Conservation (phyloP, 495 filamentous ascomycete genomes). For the Tirmania nivea region DNA sequence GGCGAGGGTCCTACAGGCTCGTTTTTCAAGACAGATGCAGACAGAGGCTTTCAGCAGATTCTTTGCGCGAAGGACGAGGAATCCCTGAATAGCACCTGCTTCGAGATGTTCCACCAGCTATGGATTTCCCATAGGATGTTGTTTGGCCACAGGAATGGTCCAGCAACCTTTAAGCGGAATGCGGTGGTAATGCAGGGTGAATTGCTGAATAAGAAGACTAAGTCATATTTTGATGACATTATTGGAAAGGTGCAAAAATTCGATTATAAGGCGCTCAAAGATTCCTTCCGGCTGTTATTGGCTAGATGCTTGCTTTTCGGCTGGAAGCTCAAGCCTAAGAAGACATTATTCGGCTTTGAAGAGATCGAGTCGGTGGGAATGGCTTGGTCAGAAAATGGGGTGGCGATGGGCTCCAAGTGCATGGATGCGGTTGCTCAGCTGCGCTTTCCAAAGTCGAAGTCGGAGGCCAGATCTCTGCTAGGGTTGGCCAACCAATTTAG, state of each 20-base stretch:
- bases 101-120: neutral
- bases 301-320: neutral
- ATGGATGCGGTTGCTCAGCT: neutral
- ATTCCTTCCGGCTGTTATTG: neutral
- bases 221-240: neutral
- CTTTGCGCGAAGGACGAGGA: neutral
- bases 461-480: neutral
- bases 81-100: neutral
- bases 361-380: neutral
- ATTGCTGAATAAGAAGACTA: neutral
- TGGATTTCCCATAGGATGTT: neutral
- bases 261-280: neutral
- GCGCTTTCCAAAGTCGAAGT: neutral
- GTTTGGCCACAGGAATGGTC: neutral
- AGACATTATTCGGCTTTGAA: neutral
- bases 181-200: neutral
- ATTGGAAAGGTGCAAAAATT: neutral
- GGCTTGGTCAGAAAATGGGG: neutral
- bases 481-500: no score
- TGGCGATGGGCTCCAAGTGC: neutral
- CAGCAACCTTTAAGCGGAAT: neutral
- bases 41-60: neutral
- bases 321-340: neutral
- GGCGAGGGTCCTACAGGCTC: neutral
- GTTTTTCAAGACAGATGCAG: neutral